Percentiles rank a stretch among this genome's conserved stretches.
Conservation (phyloP, 495 filamentous ascomycete genomes). For the Neurospora cerealis region DNA sequence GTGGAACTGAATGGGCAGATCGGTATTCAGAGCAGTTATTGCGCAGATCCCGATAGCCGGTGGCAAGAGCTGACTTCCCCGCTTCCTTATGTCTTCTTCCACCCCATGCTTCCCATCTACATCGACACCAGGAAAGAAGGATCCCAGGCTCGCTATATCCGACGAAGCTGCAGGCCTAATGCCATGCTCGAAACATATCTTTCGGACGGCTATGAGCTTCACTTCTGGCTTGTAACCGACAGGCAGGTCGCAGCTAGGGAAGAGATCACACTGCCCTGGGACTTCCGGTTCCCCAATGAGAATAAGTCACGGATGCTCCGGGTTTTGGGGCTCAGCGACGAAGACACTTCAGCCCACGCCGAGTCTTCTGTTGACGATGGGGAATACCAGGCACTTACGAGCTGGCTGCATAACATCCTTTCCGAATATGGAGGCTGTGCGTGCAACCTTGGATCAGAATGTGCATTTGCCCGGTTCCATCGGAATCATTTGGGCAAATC, state of each 20-base stretch:
- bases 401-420: slow-evolving; percentile 60
- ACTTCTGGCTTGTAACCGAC: slow-evolving; percentile 81
- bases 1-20: slow-evolving; percentile 84
- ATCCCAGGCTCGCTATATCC: slow-evolving; percentile 70
- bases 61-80: slow-evolving; percentile 71
- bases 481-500: slow-evolving; percentile 47
- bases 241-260: slow-evolving; percentile 51
- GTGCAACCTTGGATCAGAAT: slow-evolving; percentile 54
- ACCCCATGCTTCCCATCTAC: slow-evolving; percentile 71
- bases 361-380: slow-evolving; percentile 35
- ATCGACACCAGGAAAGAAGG: slow-evolving; percentile 85
- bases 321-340: slow-evolving; percentile 41
- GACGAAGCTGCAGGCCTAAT: slow-evolving; percentile 84
- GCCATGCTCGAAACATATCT: slow-evolving; percentile 71
- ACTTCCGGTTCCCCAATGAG: slow-evolving; percentile 40
- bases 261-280: slow-evolving; percentile 48
- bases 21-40: slow-evolving; percentile 69
- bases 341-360: slow-evolving; percentile 22
- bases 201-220: slow-evolving; percentile 62
- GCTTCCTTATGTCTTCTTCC: slow-evolving; percentile 78
- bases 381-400: slow-evolving; percentile 39
- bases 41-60: slow-evolving; percentile 56
- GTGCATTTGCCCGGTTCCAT: slow-evolving; percentile 65
- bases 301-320: slow-evolving; percentile 33
- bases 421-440: slow-evolving; percentile 85